Percentiles rank a stretch among this genome's conserved stretches.
Evolutionary conservation across 1,284 basidiomycete genomes (phyloP).

Genomic region (Mycena sp.): DNA sequence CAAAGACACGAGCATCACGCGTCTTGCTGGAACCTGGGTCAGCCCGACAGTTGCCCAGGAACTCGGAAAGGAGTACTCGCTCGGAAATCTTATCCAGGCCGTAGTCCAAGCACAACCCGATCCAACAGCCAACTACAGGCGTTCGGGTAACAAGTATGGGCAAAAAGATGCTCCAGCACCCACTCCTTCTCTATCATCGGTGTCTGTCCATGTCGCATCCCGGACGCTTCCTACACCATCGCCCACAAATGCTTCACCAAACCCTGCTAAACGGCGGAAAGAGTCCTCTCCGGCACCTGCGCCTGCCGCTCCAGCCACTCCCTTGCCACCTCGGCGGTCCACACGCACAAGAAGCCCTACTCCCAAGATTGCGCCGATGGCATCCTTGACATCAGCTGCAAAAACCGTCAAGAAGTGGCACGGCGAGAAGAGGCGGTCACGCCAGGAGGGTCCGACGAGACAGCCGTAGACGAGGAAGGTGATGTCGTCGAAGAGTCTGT

Average conservation of each 20-base stretch:
- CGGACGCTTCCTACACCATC: slow-evolving; percentile 48
- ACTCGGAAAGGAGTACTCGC: slow-evolving; percentile 71
- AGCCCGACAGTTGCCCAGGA: slow-evolving; percentile 76
- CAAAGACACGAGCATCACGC: slow-evolving; percentile 65
- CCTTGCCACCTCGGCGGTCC: slow-evolving; percentile 51
- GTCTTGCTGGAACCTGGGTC: slow-evolving; percentile 94
- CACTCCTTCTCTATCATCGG: slow-evolving; percentile 26
- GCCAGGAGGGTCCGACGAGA: slow-evolving; percentile 66
- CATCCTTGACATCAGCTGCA: slow-evolving; percentile 40
- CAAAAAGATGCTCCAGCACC: slow-evolving; percentile 47
- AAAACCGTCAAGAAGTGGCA: slow-evolving; percentile 51
- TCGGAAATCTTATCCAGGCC: slow-evolving; percentile 67
- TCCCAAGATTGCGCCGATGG: slow-evolving; percentile 38
- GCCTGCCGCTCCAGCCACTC: slow-evolving; percentile 33
- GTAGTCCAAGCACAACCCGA: slow-evolving; percentile 84
- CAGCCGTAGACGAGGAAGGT: slow-evolving; percentile 70
- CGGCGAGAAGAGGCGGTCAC: slow-evolving; percentile 54
- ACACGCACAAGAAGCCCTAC: slow-evolving; percentile 56
- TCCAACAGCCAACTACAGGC: slow-evolving; percentile 79
- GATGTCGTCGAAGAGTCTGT: slow-evolving; percentile 60
- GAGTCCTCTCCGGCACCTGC: slow-evolving; percentile 61
- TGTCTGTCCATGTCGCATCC: slow-evolving; percentile 38
- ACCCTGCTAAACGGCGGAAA: slow-evolving; percentile 71
- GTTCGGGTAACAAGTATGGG: slow-evolving; percentile 55
- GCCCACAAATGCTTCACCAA: slow-evolving; percentile 45